Evolutionary conservation across 352 stramenopile genomes (phyloP).

Genomic region (Pythium phragmitis): DNA sequence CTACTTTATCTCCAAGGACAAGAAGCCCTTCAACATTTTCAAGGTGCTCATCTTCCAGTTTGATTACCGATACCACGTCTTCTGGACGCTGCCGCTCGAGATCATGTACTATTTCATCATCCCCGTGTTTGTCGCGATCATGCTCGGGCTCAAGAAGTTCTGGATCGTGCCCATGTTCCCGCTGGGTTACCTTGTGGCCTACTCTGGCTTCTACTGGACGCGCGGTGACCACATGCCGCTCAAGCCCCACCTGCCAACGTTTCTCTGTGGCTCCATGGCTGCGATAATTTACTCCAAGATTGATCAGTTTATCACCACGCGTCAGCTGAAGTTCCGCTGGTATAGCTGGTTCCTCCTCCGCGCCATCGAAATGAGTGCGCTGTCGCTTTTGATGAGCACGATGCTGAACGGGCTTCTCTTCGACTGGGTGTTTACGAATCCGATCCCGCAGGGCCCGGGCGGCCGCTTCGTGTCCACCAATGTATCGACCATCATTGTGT

Average conservation of each 20-base stretch:
- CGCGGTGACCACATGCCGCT: conserved; percentile 29
- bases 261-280: conserved; percentile 35
- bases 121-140: conserved; percentile 27
- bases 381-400: conserved; percentile 30
- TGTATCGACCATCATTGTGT: conserved; percentile 32
- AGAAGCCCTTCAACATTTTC: conserved; percentile 31
- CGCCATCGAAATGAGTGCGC: conserved; percentile 14
- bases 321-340: conserved; percentile 1
- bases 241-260: conserved; percentile 34
- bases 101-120: conserved; percentile 46
- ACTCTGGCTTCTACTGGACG: conserved; percentile 25
- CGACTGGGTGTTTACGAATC: conserved; percentile 32
- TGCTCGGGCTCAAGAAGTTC: conserved; percentile 8
- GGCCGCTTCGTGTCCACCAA: conserved; percentile 26
- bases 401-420: conserved; percentile 28
- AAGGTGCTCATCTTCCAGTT: conserved; percentile 39
- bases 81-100: conserved; percentile 31
- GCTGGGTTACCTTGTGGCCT: conserved; percentile 22
- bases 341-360: conserved; percentile 18
- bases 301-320: conserved; percentile 9
- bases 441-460: conserved; percentile 15
- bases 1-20: conserved; percentile 25
- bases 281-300: conserved; percentile 31
- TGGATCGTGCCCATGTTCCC: conserved; percentile 17
- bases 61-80: conserved; percentile 9